Conservation (phyloP, 2,329 filamentous ascomycete genomes). For the Scytalidium lignicola region DNA sequence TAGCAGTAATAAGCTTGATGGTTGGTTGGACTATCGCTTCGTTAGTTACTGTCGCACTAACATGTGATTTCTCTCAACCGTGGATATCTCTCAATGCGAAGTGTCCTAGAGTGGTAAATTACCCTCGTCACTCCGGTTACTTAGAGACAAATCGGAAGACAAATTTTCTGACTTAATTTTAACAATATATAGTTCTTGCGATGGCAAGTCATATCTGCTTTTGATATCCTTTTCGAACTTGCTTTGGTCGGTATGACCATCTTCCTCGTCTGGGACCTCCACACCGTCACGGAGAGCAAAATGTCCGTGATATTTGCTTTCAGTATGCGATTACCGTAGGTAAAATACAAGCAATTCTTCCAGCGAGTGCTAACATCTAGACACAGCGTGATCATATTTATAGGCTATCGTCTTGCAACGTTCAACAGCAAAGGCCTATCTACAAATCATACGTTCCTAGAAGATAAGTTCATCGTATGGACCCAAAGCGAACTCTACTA, state of each 20-base stretch:
- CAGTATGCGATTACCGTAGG: constrained; percentile 34
- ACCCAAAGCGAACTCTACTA: constrained; percentile 37
- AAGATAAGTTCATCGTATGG: constrained; percentile 30
- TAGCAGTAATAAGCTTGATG: constrained; percentile 10
- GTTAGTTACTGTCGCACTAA: constrained; percentile 33
- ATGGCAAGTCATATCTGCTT: constrained; percentile 32
- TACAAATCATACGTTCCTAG: constrained; percentile 30
- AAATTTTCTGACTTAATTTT: not conserved
- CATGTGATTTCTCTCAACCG: constrained; percentile 34
- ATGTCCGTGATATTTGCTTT: constrained; percentile 34
- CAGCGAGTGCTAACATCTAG: not conserved
- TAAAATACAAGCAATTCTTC: not conserved
- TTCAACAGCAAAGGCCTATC: constrained; percentile 27
- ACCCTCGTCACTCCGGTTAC: too few species aligned
- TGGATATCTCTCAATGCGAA: constrained; percentile 29
- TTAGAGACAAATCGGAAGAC: too few species aligned
- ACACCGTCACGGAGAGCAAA: constrained; percentile 33
- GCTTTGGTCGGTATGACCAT: constrained; percentile 32
- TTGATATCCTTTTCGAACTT: constrained; percentile 37
- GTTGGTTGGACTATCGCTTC: constrained; percentile 35
- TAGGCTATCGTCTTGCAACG: constrained; percentile 33
- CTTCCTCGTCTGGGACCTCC: constrained; percentile 33
- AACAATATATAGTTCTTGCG: constrained; percentile 26
- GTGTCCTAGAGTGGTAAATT: constrained; percentile 19
- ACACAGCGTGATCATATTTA: constrained; percentile 34